Percentiles rank a stretch among this genome's conserved stretches.
phyloP scores from a whole-genome alignment of 2,329 filamentous ascomycete species.

The Alternaria ethzedia region DNA sequence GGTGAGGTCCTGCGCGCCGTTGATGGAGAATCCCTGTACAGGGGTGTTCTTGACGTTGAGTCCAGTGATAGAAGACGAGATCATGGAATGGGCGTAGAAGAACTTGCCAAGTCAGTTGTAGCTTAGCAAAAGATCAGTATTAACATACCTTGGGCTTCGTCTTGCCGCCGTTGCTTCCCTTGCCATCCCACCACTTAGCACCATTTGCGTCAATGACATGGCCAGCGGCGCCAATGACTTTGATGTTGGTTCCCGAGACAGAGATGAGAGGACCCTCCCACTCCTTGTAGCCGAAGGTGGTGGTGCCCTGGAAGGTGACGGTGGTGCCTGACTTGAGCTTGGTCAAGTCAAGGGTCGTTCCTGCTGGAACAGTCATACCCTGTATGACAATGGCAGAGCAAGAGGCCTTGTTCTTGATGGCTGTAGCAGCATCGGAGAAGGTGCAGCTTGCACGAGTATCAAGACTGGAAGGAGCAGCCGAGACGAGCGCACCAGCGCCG shows the following conservation, averaged over 20 bases:
- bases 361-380: conserved; percentile 63
- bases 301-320: conserved; percentile 69
- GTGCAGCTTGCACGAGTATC: conserved; percentile 56
- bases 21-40: conserved; percentile 60
- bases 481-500: conserved; percentile 38
- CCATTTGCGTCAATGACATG: conserved; percentile 65
- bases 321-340: conserved; percentile 58
- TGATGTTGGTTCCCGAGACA: conserved; percentile 64
- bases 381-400: conserved; percentile 63
- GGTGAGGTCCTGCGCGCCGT: conserved; percentile 53
- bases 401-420: conserved; percentile 56
- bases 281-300: conserved; percentile 70
- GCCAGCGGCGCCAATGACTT: conserved; percentile 64
- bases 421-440: conserved; percentile 60
- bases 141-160: conserved; percentile 42
- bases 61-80: conserved; percentile 56
- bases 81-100: conserved; percentile 63
- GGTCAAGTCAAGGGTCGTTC: conserved; percentile 65
- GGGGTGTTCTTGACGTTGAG: conserved; percentile 63
- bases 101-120: conserved; percentile 57
- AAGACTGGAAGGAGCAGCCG: conserved; percentile 40
- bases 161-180: conserved; percentile 57
- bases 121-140: neutral
- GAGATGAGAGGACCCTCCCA: conserved; percentile 70
- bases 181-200: conserved; percentile 58